phyloP scores from a whole-genome alignment of 257 asterid species.

The Solanum virginianum region DNA sequence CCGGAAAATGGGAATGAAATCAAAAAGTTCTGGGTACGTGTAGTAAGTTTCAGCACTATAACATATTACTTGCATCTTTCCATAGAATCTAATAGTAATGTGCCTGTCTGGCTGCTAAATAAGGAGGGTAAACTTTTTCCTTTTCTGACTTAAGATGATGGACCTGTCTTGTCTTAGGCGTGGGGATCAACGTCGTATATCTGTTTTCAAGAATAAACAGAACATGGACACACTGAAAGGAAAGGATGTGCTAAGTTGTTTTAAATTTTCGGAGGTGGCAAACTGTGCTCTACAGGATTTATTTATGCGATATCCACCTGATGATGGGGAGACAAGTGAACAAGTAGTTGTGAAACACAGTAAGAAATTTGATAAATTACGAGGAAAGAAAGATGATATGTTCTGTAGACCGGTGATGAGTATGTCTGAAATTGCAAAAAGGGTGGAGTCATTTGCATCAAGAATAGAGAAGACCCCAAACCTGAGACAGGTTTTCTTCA shows the following conservation, averaged over 20 bases:
- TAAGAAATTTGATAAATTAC: conserved; percentile 8
- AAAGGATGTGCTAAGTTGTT: conserved; percentile 30
- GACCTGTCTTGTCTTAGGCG: conserved; percentile 30
- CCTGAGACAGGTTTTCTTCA: conserved; percentile 50
- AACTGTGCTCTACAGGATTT: conserved; percentile 49
- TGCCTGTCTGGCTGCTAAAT: background rate
- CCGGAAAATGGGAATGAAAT: conserved; percentile 54
- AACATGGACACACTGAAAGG: conserved; percentile 3
- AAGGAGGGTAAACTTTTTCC: background rate
- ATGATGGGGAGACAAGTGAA: conserved; percentile 33
- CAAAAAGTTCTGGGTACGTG: conserved; percentile 75
- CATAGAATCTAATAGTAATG: background rate
- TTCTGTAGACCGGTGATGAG: conserved; percentile 45
- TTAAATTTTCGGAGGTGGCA: conserved; percentile 54
- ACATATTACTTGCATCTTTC: background rate
- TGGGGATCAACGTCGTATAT: conserved; percentile 43
- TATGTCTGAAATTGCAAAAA: conserved; percentile 43
- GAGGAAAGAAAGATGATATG: conserved; percentile 32
- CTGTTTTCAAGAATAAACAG: conserved; percentile 41
- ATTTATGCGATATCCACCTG: conserved; percentile 72
- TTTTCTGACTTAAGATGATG: background rate
- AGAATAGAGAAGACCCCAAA: conserved; percentile 29
- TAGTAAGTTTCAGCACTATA: background rate
- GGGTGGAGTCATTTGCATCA: conserved; percentile 40
- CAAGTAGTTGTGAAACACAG: conserved; percentile 21